Percentiles rank a stretch among this genome's conserved stretches.
Conservation (phyloP, 1,139 yeast genomes). For the Geotrichum europaeum region DNA sequence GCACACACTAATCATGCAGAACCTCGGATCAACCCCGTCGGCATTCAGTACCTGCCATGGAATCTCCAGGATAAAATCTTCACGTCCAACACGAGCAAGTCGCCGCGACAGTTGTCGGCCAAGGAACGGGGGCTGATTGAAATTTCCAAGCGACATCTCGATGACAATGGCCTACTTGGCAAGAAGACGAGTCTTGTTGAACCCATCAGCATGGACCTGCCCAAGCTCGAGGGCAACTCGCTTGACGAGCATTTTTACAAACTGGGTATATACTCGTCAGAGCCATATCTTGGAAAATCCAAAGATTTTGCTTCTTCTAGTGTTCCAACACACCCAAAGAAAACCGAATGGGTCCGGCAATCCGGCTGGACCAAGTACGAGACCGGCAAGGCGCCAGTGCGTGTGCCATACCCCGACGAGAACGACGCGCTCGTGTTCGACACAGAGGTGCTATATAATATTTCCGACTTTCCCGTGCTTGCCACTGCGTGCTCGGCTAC, state of each 20-base stretch:
- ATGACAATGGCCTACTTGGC: constrained; percentile 63
- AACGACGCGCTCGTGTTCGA: constrained; percentile 71
- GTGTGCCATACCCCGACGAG: constrained; percentile 67
- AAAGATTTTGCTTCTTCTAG: constrained; percentile 36
- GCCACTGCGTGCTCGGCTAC: constrained; percentile 72
- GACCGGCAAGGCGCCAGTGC: constrained; percentile 44
- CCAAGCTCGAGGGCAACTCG: constrained; percentile 56
- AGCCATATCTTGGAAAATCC: constrained; percentile 54
- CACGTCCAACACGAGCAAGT: constrained; percentile 20
- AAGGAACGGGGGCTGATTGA: constrained; percentile 40
- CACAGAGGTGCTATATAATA: constrained; percentile 77
- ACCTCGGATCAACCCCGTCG: constrained; percentile 51
- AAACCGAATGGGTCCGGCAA: constrained; percentile 22
- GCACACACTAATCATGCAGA: not conserved
- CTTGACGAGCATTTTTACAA: constrained; percentile 81
- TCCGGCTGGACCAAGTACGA: constrained; percentile 85
- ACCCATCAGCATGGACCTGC: constrained; percentile 52
- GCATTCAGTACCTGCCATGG: constrained; percentile 37
- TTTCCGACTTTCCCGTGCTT: constrained; percentile 66
- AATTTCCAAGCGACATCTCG: constrained; percentile 57
- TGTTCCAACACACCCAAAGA: constrained; percentile 46
- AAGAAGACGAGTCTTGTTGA: constrained; percentile 62
- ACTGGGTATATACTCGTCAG: constrained; percentile 52
- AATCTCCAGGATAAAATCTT: constrained; percentile 28
- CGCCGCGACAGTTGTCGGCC: constrained; percentile 3